Percentiles rank a stretch among this genome's conserved stretches.
phyloP scores from a whole-genome alignment of 2,329 filamentous ascomycete species.

The Aureobasidium sp. region DNA sequence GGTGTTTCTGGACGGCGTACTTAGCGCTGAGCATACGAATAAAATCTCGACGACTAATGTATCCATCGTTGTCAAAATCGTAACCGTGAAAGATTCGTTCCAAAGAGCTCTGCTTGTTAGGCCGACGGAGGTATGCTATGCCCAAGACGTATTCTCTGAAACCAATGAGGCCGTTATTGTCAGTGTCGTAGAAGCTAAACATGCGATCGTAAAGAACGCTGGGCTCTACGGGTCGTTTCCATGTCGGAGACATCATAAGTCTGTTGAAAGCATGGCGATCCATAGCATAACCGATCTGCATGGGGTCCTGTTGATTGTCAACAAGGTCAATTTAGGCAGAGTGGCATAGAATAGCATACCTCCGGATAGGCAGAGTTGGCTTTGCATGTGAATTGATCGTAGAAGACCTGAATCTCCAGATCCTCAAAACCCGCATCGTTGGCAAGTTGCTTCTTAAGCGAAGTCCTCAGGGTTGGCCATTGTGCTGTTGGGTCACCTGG shows the following conservation, averaged over 20 bases:
- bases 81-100: conserved; percentile 78
- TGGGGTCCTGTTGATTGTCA: conserved; percentile 51
- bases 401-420: conserved; percentile 83
- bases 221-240: conserved; percentile 69
- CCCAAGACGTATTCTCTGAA: conserved; percentile 89
- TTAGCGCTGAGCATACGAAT: conserved; percentile 87
- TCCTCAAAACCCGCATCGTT: conserved; percentile 55
- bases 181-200: conserved; percentile 93
- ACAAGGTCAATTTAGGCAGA: neutral
- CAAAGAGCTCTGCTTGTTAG: conserved; percentile 58
- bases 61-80: conserved; percentile 84
- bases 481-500: conserved; percentile 75
- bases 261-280: conserved; percentile 89
- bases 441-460: conserved; percentile 57
- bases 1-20: conserved; percentile 82
- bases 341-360: neutral
- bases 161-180: conserved; percentile 79
- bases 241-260: conserved; percentile 57
- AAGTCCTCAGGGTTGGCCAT: conserved; percentile 58
- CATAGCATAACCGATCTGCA: conserved; percentile 72
- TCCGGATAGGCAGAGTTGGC: conserved; percentile 77
- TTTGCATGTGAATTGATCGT: conserved; percentile 95
- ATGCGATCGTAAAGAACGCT: conserved; percentile 94
- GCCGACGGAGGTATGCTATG: conserved; percentile 58
- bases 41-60: conserved; percentile 78